These are phyloP conservation scores for Ganoderma leucocontextum DNA, from an alignment of 1,284 basidiomycete species.

Conservation along the genomic window DNA sequence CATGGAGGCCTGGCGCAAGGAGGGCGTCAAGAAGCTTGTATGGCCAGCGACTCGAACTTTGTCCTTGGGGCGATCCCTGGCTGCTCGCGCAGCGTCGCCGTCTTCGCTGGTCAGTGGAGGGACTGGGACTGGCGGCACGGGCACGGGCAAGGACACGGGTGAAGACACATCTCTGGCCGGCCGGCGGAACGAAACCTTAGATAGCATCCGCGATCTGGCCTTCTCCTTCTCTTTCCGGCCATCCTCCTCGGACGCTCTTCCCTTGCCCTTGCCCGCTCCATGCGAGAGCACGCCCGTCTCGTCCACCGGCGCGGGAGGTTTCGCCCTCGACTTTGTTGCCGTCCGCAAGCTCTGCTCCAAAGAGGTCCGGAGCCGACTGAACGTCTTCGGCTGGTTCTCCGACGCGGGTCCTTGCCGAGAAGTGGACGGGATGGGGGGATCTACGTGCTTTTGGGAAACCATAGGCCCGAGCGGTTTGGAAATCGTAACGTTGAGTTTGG, in stretches of 20 bases:
- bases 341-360: constrained; percentile 71
- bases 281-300: constrained; percentile 51
- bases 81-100: constrained; percentile 41
- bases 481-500: constrained; percentile 50
- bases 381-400: constrained; percentile 58
- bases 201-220: constrained; percentile 52
- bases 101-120: constrained; percentile 40
- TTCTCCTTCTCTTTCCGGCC: constrained; percentile 48
- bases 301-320: constrained; percentile 50
- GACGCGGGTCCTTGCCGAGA: constrained; percentile 45
- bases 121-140: constrained; percentile 45
- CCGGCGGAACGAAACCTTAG: constrained; percentile 64
- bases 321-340: constrained; percentile 62
- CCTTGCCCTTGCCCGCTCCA: constrained; percentile 52
- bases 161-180: constrained; percentile 52
- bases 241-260: constrained; percentile 44
- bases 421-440: constrained; percentile 49
- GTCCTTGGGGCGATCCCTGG: constrained; percentile 45
- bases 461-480: constrained; percentile 58
- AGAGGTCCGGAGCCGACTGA: constrained; percentile 70
- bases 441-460: constrained; percentile 52
- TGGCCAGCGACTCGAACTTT: constrained; percentile 57
- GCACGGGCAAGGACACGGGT: constrained; percentile 50
- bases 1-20: constrained; percentile 70
- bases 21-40: constrained; percentile 67